Conservation (phyloP, 2,329 filamentous ascomycete genomes). For the Colletotrichum aenigma region DNA sequence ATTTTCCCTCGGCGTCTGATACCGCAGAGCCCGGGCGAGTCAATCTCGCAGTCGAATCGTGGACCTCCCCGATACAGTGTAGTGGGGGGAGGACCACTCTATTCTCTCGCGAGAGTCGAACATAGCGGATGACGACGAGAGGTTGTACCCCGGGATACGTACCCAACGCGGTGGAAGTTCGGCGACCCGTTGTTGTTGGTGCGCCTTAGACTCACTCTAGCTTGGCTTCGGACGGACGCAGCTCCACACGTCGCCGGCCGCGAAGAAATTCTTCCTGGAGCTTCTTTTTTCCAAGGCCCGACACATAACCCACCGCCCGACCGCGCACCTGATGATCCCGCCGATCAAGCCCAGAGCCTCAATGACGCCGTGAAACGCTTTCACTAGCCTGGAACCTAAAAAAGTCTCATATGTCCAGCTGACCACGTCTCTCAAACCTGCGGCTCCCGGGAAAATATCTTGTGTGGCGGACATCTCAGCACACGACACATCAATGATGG, state of each 20-base stretch:
- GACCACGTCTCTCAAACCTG: neutral
- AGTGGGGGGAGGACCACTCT: neutral
- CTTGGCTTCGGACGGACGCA: neutral
- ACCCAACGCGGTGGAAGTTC: slow-evolving; percentile 3
- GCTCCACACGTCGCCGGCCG: neutral
- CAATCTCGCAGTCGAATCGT: neutral
- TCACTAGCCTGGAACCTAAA: neutral
- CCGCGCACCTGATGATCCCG: slow-evolving; percentile 9
- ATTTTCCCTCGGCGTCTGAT: slow-evolving; percentile 1
- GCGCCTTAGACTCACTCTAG: neutral
- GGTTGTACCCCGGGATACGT: neutral
- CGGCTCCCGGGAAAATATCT: neutral
- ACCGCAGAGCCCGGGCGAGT: neutral
- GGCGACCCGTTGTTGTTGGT: neutral
- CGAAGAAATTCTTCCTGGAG: slow-evolving; percentile 15
- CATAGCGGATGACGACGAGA: neutral
- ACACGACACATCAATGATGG: slow-evolving; percentile 38
- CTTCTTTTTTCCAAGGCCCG: slow-evolving; percentile 15
- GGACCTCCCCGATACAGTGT: neutral
- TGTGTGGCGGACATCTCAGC: neutral
- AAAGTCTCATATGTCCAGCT: neutral
- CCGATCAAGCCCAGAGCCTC: slow-evolving; percentile 5
- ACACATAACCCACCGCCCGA: neutral
- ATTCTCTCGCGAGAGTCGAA: neutral
- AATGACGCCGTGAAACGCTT: slow-evolving; percentile 17